Evolutionary conservation across 352 stramenopile genomes (phyloP).

Genomic region (Phytopythium vexans): DNA sequence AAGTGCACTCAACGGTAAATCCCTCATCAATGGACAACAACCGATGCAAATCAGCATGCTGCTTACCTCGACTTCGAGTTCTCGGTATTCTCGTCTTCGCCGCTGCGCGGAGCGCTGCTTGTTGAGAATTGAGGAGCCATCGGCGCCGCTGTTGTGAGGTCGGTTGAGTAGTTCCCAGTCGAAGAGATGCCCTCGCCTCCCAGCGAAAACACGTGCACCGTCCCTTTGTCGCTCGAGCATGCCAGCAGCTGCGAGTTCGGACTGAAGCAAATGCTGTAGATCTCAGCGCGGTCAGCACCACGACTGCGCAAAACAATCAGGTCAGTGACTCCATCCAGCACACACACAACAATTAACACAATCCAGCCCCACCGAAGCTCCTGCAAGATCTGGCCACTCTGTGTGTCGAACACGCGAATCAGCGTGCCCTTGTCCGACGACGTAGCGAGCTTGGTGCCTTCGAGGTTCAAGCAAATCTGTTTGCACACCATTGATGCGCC

Average conservation of each 20-base stretch:
- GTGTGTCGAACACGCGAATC: conserved; percentile 97
- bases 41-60: not conserved
- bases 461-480: conserved; percentile 90
- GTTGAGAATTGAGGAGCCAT: conserved; percentile 45
- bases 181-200: conserved; percentile 51
- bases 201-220: conserved; percentile 94
- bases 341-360: not conserved
- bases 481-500: not conserved
- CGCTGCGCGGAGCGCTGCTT: conserved; percentile 40
- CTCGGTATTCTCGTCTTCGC: conserved; percentile 79
- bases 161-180: conserved; percentile 50
- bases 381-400: conserved; percentile 90
- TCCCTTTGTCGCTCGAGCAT: conserved; percentile 97
- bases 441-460: conserved; percentile 94
- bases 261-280: conserved; percentile 98
- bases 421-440: conserved; percentile 97
- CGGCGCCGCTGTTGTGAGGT: conserved; percentile 25
- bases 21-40: not conserved
- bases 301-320: conserved; percentile 44
- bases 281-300: conserved; percentile 94
- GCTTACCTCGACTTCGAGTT: conserved; percentile 85
- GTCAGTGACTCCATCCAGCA: too few relatives aligned
- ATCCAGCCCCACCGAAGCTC: conserved; percentile 58
- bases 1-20: not conserved
- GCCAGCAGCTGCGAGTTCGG: conserved; percentile 91